These are phyloP conservation scores for Polytrichum commune DNA, from an alignment of 225 moss, liverwort and hornwort species.

Conservation along the genomic window DNA sequence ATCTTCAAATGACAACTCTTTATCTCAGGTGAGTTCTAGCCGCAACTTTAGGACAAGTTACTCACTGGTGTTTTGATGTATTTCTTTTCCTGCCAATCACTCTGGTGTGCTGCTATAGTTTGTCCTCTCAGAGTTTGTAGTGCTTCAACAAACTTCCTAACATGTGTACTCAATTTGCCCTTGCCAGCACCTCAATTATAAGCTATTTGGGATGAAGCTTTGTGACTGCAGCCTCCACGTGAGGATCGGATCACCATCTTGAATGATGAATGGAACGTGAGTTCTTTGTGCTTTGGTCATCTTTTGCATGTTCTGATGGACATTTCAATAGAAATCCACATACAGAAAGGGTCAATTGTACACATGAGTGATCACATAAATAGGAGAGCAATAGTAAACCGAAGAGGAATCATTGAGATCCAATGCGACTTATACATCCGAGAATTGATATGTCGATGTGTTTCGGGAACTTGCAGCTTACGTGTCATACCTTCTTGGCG, in stretches of 20 bases:
- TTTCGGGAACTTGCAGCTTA: too few relatives aligned
- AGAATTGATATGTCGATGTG: neutral
- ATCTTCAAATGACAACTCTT: conserved; percentile 71
- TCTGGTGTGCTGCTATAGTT: too few relatives aligned
- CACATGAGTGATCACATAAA: neutral
- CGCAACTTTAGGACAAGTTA: neutral
- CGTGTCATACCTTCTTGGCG: neutral
- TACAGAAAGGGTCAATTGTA: neutral
- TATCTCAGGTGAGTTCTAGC: conserved; percentile 68
- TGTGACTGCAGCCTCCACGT: conserved; percentile 84
- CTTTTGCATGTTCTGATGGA: conserved; percentile 6
- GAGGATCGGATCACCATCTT: conserved; percentile 72
- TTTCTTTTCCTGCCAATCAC: too few relatives aligned
- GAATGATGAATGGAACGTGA: conserved; percentile 89
- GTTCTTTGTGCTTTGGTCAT: conserved; percentile 11
- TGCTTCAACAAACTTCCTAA: neutral
- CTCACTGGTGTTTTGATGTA: too few relatives aligned
- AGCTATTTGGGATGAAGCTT: conserved; percentile 77
- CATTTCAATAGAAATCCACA: too few relatives aligned
- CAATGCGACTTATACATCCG: neutral
- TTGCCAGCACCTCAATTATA: conserved; percentile 84
- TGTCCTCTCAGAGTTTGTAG: too few relatives aligned
- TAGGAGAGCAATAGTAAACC: neutral
- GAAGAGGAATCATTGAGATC: neutral
- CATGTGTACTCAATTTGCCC: neutral